These are phyloP conservation scores for Diaporthe australafricana DNA, from an alignment of 2,329 filamentous ascomycete genomes.

Conservation along the genomic window DNA sequence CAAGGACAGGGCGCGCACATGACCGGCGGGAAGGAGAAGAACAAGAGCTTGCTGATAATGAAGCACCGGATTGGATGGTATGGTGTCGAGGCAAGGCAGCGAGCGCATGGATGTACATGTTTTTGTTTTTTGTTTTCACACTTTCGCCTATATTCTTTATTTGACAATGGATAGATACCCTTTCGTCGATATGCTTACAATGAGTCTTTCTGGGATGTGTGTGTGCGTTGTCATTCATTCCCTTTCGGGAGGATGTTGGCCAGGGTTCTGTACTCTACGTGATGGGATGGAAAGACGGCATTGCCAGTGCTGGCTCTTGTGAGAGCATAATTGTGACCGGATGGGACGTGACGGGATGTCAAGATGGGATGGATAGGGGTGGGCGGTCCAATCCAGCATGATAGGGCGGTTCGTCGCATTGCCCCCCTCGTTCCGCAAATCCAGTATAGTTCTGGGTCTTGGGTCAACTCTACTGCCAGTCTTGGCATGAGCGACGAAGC, in stretches of 20 bases:
- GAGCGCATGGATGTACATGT: constrained; percentile 18
- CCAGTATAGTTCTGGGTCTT: background rate
- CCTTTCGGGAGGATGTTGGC: background rate
- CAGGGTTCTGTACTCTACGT: background rate
- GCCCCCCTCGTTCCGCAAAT: background rate
- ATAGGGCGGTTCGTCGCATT: background rate
- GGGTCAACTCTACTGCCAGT: background rate
- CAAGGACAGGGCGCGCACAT: background rate
- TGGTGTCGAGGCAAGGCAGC: constrained; percentile 27
- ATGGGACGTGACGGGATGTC: background rate
- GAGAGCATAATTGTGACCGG: background rate
- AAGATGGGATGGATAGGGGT: constrained; percentile 5
- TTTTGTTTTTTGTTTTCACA: constrained; percentile 1
- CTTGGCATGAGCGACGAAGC: background rate
- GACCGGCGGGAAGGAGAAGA: background rate
- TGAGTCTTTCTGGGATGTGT: background rate
- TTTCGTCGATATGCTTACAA: constrained; percentile 9
- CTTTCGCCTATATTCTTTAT: constrained; percentile 12
- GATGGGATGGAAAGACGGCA: background rate
- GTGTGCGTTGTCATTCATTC: background rate
- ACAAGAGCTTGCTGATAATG: constrained; percentile 7
- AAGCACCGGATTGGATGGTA: constrained; percentile 1
- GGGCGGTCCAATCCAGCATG: background rate
- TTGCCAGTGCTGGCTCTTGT: background rate
- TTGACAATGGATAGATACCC: constrained; percentile 28